Evolutionary conservation across 1,284 basidiomycete species (phyloP), one percentile per base, ranked within the genome.

Genomic region (Jaminaea rosea): DNA sequence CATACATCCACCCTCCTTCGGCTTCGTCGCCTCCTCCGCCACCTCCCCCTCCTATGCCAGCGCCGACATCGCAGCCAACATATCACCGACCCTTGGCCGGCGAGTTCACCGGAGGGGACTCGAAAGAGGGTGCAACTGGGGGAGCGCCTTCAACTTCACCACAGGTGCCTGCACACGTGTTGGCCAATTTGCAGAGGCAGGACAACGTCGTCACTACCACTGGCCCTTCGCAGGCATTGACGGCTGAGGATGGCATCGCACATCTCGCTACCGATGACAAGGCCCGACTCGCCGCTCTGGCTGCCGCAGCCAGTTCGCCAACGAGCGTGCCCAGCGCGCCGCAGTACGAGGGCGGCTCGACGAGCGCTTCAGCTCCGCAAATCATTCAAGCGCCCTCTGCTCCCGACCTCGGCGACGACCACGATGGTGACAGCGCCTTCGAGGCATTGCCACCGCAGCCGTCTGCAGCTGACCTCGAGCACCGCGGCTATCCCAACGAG

Each of bases 261-360:
- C 65, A 67, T 26, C 47, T 67, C 19, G 65, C 65, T 1, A 65
- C 62, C 3, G 65, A 67, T 46, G 65, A 67, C 51, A 67, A 67
- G 46, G 53, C 57, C 11, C 41, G 61, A 19, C 50, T 67, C 1
- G 53, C 52, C 15, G 63, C 62, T 0, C 32, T 67, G 29, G 53
- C 52, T 19, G 61, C 58, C 15, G 61, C 58, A 2, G 59, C 61
- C 8, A 62, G 58, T 27, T 55, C 55, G 49, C 57, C 59, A 2
- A 51, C 61, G 1, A 54, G 49, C 9, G 49, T 60, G 17, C 45
- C 56, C 5, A 50, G 45, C 6, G 45, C 47, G 17, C n/a, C 4
- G 23, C 36, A 32, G 11, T 36, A 15, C 21, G n/a, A 15, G 4
- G 21, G 34, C n/a, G 34, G 9, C 9, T 15, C 34, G 21, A 21